Evolutionary conservation across 345 rosid species (phyloP).

Genomic region (Rhodamnia argentea): DNA sequence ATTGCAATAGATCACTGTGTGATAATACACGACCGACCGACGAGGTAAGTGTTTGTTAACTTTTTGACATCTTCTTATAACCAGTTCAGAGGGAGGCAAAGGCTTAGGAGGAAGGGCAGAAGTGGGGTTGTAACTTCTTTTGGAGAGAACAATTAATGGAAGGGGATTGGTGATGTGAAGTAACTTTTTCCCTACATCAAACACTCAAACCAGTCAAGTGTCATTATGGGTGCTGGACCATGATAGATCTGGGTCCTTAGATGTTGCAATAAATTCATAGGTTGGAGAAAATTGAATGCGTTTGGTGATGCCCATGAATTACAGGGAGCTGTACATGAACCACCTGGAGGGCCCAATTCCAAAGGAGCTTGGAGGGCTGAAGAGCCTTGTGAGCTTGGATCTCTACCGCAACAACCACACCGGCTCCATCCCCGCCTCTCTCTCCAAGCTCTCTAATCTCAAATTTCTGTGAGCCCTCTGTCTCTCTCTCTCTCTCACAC

Average conservation of each 20-base stretch:
- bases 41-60: background rate
- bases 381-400: slow-evolving; percentile 59
- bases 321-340: slow-evolving; percentile 64
- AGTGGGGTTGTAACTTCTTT: background rate
- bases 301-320: background rate
- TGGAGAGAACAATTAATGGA: background rate
- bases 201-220: background rate
- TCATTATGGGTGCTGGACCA: background rate
- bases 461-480: slow-evolving; percentile 43
- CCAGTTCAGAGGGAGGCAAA: background rate
- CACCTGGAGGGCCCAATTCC: slow-evolving; percentile 45
- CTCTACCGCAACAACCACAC: slow-evolving; percentile 58
- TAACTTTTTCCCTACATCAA: background rate
- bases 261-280: background rate
- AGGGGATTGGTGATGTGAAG: background rate
- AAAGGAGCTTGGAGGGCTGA: slow-evolving; percentile 46
- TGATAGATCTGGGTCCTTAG: background rate
- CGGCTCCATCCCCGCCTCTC: slow-evolving; percentile 49
- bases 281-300: background rate
- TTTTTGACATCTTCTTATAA: background rate
- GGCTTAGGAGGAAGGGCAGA: background rate
- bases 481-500: background rate
- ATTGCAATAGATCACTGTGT: background rate
- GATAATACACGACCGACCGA: no score
- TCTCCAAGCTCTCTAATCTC: slow-evolving; percentile 47